Evolutionary conservation across 2,329 filamentous ascomycete genomes (phyloP).

Genomic region (Decorospora gaudefroyi): DNA sequence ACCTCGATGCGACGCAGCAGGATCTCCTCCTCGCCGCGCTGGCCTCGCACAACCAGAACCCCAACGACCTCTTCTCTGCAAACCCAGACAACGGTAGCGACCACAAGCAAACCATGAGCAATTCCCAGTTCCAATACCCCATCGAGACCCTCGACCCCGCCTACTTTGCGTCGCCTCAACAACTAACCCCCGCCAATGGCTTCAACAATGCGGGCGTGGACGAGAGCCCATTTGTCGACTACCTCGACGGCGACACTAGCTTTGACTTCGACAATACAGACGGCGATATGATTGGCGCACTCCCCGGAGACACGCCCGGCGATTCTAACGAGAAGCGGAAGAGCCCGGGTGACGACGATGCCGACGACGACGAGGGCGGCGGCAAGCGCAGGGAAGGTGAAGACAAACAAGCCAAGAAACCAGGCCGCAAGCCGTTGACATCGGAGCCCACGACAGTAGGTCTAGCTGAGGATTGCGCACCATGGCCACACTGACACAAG

Average conservation of each 20-base stretch:
- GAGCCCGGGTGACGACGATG: conserved; percentile 71
- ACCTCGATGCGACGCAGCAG: conserved; percentile 54
- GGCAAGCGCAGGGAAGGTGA: conserved; percentile 80
- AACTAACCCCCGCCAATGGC: conserved; percentile 47
- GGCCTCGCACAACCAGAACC: conserved; percentile 51
- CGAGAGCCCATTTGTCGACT: conserved; percentile 83
- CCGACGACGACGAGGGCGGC: conserved; percentile 64
- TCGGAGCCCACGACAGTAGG: conserved; percentile 94
- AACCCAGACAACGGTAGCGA: conserved; percentile 19
- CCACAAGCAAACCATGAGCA: conserved; percentile 24
- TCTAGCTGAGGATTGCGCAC: conserved; percentile 31
- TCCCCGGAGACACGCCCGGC: conserved; percentile 65
- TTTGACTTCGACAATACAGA: conserved; percentile 74
- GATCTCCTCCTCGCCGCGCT: conserved; percentile 55
- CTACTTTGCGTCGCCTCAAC: conserved; percentile 48
- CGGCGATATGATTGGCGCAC: conserved; percentile 73
- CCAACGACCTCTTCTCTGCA: conserved; percentile 35
- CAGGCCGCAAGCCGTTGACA: conserved; percentile 91
- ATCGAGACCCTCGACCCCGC: conserved; percentile 41
- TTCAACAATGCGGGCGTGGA: conserved; percentile 59
- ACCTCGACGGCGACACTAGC: conserved; percentile 72
- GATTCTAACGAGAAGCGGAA: conserved; percentile 64
- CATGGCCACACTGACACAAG: conserved; percentile 28
- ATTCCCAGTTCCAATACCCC: conserved; percentile 40
- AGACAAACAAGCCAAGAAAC: conserved; percentile 90